Percentiles rank a stretch among this genome's conserved stretches.
phyloP scores from a whole-genome alignment of 2,329 filamentous ascomycete genomes.

The Xylaria sp. region DNA sequence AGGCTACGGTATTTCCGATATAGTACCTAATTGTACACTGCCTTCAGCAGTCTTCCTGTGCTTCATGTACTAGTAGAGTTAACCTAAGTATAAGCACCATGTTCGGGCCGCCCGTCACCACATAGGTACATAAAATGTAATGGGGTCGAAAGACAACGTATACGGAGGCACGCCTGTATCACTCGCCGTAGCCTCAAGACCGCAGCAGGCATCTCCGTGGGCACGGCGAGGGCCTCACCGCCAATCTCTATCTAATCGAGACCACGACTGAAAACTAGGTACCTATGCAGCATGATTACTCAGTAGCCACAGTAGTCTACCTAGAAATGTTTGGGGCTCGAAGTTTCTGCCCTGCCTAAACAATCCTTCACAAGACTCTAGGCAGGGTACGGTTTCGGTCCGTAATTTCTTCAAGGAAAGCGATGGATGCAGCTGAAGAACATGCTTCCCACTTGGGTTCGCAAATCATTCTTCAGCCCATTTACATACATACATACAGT shows the following conservation, averaged over 20 bases:
- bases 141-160: background rate
- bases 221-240: constrained; percentile 21
- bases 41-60: background rate
- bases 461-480: constrained; percentile 30
- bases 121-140: background rate
- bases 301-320: constrained; percentile 7
- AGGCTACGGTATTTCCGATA: background rate
- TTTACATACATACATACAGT: background rate
- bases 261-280: background rate
- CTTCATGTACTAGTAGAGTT: constrained; percentile 9
- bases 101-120: background rate
- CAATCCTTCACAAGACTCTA: constrained; percentile 13
- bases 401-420: constrained; percentile 26
- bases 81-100: background rate
- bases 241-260: constrained; percentile 14
- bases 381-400: constrained; percentile 22
- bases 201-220: background rate
- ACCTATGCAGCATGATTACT: constrained; percentile 18
- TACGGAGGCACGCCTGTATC: background rate
- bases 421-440: constrained; percentile 38
- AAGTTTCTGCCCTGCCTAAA: constrained; percentile 9
- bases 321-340: constrained; percentile 15
- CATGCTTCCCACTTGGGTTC: constrained; percentile 6
- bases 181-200: background rate
- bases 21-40: background rate